A percentile compares a stretch with the other conserved stretches of the same genome.
These are phyloP conservation scores for Posidonia oceanica DNA, from an alignment of 116 monocot species.

Conservation along the genomic window DNA sequence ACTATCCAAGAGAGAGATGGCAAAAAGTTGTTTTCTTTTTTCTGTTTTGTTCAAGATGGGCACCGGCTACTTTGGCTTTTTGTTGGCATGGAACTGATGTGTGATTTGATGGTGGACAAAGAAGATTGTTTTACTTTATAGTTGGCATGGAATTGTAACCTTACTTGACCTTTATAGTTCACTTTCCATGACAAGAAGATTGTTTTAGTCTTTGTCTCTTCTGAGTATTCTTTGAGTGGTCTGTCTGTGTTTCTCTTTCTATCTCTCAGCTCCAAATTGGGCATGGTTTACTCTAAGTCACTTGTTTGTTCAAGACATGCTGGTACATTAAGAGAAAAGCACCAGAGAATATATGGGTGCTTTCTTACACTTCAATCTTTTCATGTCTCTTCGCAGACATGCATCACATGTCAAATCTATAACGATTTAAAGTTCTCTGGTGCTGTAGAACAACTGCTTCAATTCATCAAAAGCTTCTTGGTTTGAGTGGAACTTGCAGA, in stretches of 20 bases:
- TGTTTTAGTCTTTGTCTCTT: too few relatives aligned
- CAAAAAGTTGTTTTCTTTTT: neutral
- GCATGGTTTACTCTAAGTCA: neutral
- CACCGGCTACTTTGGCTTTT: neutral
- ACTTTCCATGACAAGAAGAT: too few relatives aligned
- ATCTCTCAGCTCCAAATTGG: neutral
- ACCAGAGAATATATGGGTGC: constrained; percentile 4
- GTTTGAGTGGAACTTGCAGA: neutral
- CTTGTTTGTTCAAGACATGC: neutral
- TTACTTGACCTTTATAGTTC: too few relatives aligned
- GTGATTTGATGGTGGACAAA: too few relatives aligned
- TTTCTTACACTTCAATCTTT: constrained; percentile 7
- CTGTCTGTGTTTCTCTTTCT: neutral
- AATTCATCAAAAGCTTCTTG: neutral
- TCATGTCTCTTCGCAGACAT: neutral
- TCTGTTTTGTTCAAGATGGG: neutral
- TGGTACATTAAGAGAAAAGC: constrained; percentile 12
- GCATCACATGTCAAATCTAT: constrained; percentile 7
- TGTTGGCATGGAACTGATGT: neutral
- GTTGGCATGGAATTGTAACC: too few relatives aligned
- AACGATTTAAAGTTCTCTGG: neutral
- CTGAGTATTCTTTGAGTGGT: too few relatives aligned
- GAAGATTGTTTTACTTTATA: too few relatives aligned
- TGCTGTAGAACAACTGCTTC: neutral
- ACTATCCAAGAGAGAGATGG: too few relatives aligned